Evolutionary conservation across 2,329 filamentous ascomycete genomes (phyloP).

Genomic region (Clathrospora elynae): DNA sequence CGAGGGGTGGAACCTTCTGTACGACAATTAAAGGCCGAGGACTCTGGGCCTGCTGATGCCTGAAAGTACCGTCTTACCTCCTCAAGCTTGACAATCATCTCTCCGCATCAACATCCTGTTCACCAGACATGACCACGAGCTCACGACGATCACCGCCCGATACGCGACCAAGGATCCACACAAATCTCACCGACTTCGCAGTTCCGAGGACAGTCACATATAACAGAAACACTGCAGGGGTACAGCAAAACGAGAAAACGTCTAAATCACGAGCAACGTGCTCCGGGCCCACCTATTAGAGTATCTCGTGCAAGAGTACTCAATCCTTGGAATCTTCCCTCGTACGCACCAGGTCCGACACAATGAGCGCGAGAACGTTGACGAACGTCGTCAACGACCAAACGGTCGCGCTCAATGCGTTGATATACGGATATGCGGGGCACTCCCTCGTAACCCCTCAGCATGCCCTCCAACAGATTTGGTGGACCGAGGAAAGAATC

Average conservation of each 20-base stretch:
- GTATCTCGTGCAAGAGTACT: too few relatives aligned
- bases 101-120: slow-evolving; percentile 4
- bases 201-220: slow-evolving; percentile 15
- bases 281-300: too few relatives aligned
- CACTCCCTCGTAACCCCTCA: slow-evolving; percentile 58
- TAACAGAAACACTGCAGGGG: too few relatives aligned
- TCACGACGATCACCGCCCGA: slow-evolving; percentile 20
- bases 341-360: slow-evolving; percentile 19
- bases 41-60: slow-evolving; percentile 42
- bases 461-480: slow-evolving; percentile 58
- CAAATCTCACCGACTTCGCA: slow-evolving; percentile 19
- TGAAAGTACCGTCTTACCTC: slow-evolving; percentile 33
- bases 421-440: slow-evolving; percentile 57
- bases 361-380: slow-evolving; percentile 47
- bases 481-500: slow-evolving; percentile 75
- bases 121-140: slow-evolving; percentile 36
- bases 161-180: slow-evolving; percentile 24
- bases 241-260: too few relatives aligned
- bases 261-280: too few relatives aligned
- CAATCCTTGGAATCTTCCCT: too few relatives aligned
- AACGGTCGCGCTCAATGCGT: slow-evolving; percentile 55
- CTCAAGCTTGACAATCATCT: slow-evolving; percentile 19
- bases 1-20: slow-evolving; percentile 35
- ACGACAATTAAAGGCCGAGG: slow-evolving; percentile 36
- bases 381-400: slow-evolving; percentile 51